phyloP scores from a whole-genome alignment of 371 early-diverging fungal species.

The Mucor irregularis region DNA sequence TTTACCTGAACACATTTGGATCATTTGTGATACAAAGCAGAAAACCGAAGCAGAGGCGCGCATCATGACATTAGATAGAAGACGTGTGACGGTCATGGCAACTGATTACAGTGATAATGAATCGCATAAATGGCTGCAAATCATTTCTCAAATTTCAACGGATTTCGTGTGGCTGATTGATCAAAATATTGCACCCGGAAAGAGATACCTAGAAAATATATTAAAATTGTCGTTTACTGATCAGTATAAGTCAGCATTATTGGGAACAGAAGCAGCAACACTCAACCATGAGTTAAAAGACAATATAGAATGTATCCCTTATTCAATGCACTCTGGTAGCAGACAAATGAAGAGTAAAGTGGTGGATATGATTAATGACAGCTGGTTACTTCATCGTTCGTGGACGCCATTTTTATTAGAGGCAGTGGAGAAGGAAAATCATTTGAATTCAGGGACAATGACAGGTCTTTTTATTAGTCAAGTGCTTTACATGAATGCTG shows the following conservation, averaged over 20 bases:
- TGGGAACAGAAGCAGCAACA: slow-evolving; percentile 48
- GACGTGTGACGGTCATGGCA: slow-evolving; percentile 35
- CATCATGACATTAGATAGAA: slow-evolving; percentile 25
- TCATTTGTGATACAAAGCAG: slow-evolving; percentile 31
- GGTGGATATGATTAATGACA: slow-evolving; percentile 35
- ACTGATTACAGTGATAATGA: slow-evolving; percentile 8
- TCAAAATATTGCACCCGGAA: slow-evolving; percentile 49
- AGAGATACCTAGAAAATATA: slow-evolving; percentile 43
- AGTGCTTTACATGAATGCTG: slow-evolving; percentile 24
- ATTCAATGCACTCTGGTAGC: slow-evolving; percentile 5
- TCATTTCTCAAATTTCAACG: slow-evolving; percentile 40
- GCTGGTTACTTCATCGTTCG: slow-evolving; percentile 41
- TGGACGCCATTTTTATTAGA: slow-evolving; percentile 29
- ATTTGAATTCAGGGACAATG: background rate
- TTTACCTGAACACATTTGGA: slow-evolving; percentile 55
- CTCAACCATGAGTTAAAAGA: background rate
- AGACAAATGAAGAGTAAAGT: slow-evolving; percentile 21
- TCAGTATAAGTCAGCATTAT: slow-evolving; percentile 44
- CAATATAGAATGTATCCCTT: slow-evolving; percentile 17
- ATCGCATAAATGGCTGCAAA: slow-evolving; percentile 33
- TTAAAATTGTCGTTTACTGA: slow-evolving; percentile 44
- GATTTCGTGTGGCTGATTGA: slow-evolving; percentile 54
- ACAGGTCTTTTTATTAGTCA: slow-evolving; percentile 26
- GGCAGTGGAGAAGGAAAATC: background rate
- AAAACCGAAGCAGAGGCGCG: slow-evolving; percentile 23